Evolutionary conservation across 2,329 filamentous ascomycete genomes (phyloP), one percentile per base, ranked within the genome.

Genomic region (Mycosphaerella arachidis): DNA sequence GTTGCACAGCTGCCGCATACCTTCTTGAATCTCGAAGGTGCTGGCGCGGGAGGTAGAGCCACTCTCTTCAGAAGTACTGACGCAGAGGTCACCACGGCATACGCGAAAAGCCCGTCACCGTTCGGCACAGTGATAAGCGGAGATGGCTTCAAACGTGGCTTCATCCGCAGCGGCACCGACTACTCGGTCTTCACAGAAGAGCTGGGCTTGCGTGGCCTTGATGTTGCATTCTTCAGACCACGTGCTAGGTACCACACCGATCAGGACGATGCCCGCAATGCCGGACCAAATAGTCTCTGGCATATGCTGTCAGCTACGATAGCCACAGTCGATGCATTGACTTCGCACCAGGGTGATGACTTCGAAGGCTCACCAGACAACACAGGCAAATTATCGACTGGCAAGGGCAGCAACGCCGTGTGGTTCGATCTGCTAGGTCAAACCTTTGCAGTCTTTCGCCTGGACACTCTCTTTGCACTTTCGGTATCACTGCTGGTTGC

Each of bases 351-450:
- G 0, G 86, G 85, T 59, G 78, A 82, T 50, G 81, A 79, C 2
- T 96, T 95, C 68, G 82, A 84, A 54, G 84, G 87, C 5, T 75
- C 79, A 16, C 77, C 80, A 6, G 79, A 82, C 58, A 76, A 78
- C 43, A 78, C 80, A 54, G 84, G 82, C 57, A 86, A 86, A 67
- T 83, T 88, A 1, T 81, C 84, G 63, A 89, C 87, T 62, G 89
- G 90, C 9, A 80, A 77, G 37, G 68, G 69, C 3, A 72, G 65
- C 43, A 80, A 84, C 61, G 90, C 87, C 31, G 91, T 97, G 13
- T 99, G 92, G 91, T 97, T 97, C 71, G 94, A 97, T 71, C 76
- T 97, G 7, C 93, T 96, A 65, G 94, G 93, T 48, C 83, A 81
- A 57, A 81, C 81, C 1, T 92, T 97, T 73, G 90, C 88, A 16